Base-by-base conservation (phyloP, 2,329 filamentous ascomycete genomes). In the Fusarium coicis region DNA sequence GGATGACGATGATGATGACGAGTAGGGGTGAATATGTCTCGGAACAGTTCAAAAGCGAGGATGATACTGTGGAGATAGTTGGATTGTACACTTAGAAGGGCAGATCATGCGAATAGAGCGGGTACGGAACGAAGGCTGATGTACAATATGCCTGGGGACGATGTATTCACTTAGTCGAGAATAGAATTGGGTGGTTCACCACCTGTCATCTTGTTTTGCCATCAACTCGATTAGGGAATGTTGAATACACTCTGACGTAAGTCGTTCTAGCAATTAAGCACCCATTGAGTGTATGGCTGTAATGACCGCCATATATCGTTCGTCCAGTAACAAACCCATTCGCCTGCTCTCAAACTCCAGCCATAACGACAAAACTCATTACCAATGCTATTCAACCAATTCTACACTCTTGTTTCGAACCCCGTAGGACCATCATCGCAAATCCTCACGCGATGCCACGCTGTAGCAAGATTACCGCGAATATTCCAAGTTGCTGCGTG, bases 391-490 rank as follows among this genome's bases (percentile, higher is more conserved):
- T 63, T 42, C 15, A n/a, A 3, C 40, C 34, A 56, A 28, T 26
- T 50, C 28, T 36, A 57, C 47, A 3, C 39, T 28, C 11, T 56
- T 61, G 7, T 15, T 49, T 21, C 50, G 15, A 30, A 37, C 19
- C 56, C 59, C 10, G 42, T 67, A 3, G 76, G 66, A 58, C 81
- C 81, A 43, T 83, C 81, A 16, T 80, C 76, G 37, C 79, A 83
- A 7, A 85, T 75, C 52, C 77, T 80, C 7, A 92, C 83, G 5
- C 89, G 86, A 77, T 92, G 90, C 90, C 90, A 92, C 2, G 89
- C 90, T n/a, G 88, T 91, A 4, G 89, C 89, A 61, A 92, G 82
- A 78, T 92, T 92, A 1, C 90, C 91, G 4, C 90, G 84, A 40
- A 90, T 82, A 68, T 92, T 92, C 81, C 89, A 92, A 36, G 89